Evolutionary conservation across 2,329 filamentous ascomycete species (phyloP).

Genomic region (Colletotrichum tabaci): DNA sequence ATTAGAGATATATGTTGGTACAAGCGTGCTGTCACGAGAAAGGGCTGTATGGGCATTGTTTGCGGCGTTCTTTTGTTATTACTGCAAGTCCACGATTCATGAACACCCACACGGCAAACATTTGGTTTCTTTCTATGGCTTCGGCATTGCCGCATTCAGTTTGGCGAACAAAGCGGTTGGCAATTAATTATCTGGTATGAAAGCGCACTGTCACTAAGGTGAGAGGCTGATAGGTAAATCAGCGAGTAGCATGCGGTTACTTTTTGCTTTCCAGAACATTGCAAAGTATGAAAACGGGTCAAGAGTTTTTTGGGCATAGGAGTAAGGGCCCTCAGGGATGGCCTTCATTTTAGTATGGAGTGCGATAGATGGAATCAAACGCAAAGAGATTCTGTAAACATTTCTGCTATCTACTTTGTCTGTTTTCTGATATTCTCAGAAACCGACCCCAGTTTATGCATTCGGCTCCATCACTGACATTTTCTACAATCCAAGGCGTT

Average conservation of each 20-base stretch:
- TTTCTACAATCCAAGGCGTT: no score
- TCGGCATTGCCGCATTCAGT: neutral
- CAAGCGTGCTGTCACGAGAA: neutral
- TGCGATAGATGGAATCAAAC: no score
- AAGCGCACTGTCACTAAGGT: neutral
- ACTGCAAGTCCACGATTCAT: neutral
- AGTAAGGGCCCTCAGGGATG: no score
- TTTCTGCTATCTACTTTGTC: no score
- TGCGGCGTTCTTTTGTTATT: no score
- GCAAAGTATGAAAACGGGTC: neutral
- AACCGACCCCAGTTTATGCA: no score
- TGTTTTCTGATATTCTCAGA: no score
- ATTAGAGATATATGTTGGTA: neutral
- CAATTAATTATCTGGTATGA: neutral
- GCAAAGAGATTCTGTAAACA: no score
- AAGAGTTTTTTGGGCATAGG: neutral
- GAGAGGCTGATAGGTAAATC: neutral
- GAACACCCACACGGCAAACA: no score
- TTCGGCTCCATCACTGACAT: no score
- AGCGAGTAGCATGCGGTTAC: no score
- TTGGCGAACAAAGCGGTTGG: neutral
- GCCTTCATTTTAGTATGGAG: no score
- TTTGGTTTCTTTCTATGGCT: neutral
- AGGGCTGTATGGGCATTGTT: neutral
- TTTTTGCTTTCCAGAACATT: neutral